Evolutionary conservation across 768 basidiomycete species (phyloP).

Genomic region (Daedaleopsis nitida): DNA sequence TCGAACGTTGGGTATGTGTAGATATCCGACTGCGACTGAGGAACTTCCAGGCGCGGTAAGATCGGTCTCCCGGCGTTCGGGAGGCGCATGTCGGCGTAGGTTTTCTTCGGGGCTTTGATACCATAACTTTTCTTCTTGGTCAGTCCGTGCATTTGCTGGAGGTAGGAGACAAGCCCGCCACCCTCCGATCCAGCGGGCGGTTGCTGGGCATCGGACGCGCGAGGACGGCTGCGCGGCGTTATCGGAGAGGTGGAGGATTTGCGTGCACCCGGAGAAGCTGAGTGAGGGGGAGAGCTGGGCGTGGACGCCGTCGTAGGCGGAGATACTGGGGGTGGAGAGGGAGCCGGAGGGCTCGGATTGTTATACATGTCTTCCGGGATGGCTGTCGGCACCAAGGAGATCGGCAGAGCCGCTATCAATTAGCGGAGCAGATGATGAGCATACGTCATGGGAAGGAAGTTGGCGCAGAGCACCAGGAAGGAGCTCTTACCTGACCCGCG

Average conservation of each 20-base stretch:
- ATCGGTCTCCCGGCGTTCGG: conserved; percentile 19
- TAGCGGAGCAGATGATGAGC: not conserved
- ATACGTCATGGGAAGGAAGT: not conserved
- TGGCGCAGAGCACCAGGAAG: not conserved
- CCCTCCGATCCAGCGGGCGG: conserved; percentile 28
- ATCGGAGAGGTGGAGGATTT: conserved; percentile 31
- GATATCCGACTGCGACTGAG: conserved; percentile 14
- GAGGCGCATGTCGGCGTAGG: conserved; percentile 10
- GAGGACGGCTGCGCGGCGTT: conserved; percentile 20
- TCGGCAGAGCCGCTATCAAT: conserved; percentile 2
- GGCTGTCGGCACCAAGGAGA: conserved; percentile 10
- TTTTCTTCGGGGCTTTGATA: conserved; percentile 21
- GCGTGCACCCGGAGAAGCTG: conserved; percentile 10
- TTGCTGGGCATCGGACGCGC: conserved; percentile 15
- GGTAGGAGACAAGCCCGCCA: conserved; percentile 59
- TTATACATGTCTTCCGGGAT: conserved; percentile 13
- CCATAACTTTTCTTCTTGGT: conserved; percentile 53
- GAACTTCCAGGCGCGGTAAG: conserved; percentile 23
- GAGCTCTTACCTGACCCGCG: conserved; percentile 12
- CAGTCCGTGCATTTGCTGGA: conserved; percentile 68
- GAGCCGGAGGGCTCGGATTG: conserved; percentile 12
- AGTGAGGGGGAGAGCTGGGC: conserved; percentile 3
- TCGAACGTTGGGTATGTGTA: conserved; percentile 22
- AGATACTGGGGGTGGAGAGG: conserved; percentile 4
- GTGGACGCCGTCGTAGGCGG: conserved; percentile 11